Base-by-base conservation (phyloP, 345 rosid species). In the Populus alba region DNA sequence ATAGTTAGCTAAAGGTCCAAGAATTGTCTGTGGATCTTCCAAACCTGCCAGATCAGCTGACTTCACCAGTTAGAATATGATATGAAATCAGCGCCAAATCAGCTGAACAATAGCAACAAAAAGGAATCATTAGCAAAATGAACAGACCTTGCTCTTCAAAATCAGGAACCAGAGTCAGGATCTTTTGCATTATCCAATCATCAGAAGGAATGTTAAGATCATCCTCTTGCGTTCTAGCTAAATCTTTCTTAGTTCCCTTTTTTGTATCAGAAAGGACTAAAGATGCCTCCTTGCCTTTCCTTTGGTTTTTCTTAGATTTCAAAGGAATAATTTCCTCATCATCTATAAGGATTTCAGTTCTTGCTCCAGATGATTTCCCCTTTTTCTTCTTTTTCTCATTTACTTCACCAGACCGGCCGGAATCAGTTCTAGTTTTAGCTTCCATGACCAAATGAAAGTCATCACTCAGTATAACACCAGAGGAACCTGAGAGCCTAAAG, bases 241-340 rank as follows among this genome's bases (percentile, higher is more conserved):
- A 76, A 75, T 90, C 94, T 84, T 89, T 92, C 91, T 87, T 95
- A 75, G 90, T 82, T 66, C 90, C 93, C 38, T 86, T 65, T 88
- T 89, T 92, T 23, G 87, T 57, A 78, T 87, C 94, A 35, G 90
- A 78, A 67, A 79, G 90, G 31, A 86, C 78, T 11, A 90, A 87
- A 62, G 94, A 83, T 68, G 89, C 51, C 78, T 89, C 98, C 90
- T 86, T 95, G 65, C 90, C 90, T 89, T 86, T 92, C 86, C 88
- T 93, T 83, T 91, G 98, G 87, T 86, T 95, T 85, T 90, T 92
- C 91, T 89, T 93, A 73, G 97, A 90, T 87, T 92, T 93, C 66
- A 86, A 75, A 70, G 92, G 91, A 71, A 81, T 39, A 15, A 86
- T 89, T 80, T 88, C 97, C 75, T 87, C 87, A 66, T 88, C 85